Evolutionary conservation across 2,329 filamentous ascomycete species (phyloP), one percentile per base, ranked within the genome.

Genomic region (Penicillium capsulatum): DNA sequence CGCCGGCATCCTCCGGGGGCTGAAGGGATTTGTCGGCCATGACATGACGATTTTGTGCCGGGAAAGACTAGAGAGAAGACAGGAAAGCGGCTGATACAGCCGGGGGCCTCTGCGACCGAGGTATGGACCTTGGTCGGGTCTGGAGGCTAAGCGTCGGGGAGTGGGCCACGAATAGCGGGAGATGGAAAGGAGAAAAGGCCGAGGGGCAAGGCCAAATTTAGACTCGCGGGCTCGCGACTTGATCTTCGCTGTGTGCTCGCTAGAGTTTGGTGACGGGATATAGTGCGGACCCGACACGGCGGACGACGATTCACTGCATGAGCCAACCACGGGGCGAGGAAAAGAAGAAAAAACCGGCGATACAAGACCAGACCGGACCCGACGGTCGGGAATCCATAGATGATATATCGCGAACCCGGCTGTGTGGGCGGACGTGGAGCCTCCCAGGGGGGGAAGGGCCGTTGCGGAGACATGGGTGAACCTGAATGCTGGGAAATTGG

Each of bases 41-140:
- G 50, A 53, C 55, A 60, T 59, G 55, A 51, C 54, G 49, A 24
- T 47, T 19, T 35, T 29, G 38, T 20, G 16, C n/a, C 24, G 30
- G 11, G 11, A 33, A 27, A 34, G 5, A n/a, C n/a, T n/a, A n/a
- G n/a, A n/a, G n/a, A n/a, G n/a, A n/a, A n/a, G n/a, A n/a, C n/a
- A n/a, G n/a, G n/a, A n/a, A n/a, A n/a, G n/a, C n/a, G n/a, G n/a
- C n/a, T n/a, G n/a, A n/a, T n/a, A n/a, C n/a, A n/a, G n/a, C n/a
- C n/a, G n/a, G n/a, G n/a, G n/a, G n/a, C n/a, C n/a, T n/a, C n/a
- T n/a, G n/a, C n/a, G n/a, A n/a, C n/a, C n/a, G n/a, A n/a, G n/a
- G n/a, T n/a, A n/a, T n/a, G n/a, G n/a, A n/a, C n/a, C n/a, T n/a
- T n/a, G n/a, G n/a, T n/a, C n/a, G n/a, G n/a, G n/a, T n/a, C n/a